Evolutionary conservation across 2,329 filamentous ascomycete genomes (phyloP).

Genomic region (Trichoderma polysporum): DNA sequence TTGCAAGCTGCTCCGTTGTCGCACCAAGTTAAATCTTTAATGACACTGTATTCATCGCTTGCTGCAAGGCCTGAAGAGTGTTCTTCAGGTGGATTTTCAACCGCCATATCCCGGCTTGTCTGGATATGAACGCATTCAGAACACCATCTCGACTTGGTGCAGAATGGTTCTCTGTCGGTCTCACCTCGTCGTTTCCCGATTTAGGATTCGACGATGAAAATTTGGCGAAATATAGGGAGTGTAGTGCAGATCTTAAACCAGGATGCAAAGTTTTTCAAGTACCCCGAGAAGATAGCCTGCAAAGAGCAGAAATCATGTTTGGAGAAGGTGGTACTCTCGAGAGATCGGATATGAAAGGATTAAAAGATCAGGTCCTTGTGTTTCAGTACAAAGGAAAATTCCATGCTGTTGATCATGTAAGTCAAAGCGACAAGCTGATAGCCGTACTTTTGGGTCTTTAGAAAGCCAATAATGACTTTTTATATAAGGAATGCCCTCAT

Average conservation of each 20-base stretch:
- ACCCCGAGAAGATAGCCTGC: slow-evolving; percentile 40
- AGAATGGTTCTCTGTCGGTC: slow-evolving; percentile 56
- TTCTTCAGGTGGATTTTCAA: neutral
- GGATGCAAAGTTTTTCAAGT: slow-evolving; percentile 61
- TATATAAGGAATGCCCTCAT: slow-evolving; percentile 62
- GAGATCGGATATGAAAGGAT: slow-evolving; percentile 32
- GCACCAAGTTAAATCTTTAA: neutral
- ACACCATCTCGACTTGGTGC: slow-evolving; percentile 21
- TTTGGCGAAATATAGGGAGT: slow-evolving; percentile 40
- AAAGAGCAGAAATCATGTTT: slow-evolving; percentile 39
- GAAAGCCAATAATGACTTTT: neutral
- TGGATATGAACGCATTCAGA: slow-evolving; percentile 29
- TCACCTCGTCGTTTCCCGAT: slow-evolving; percentile 55
- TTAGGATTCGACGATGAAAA: slow-evolving; percentile 42
- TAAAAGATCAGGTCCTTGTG: slow-evolving; percentile 63
- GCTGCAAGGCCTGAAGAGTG: neutral
- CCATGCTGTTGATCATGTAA: slow-evolving; percentile 68
- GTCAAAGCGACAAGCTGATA: slow-evolving; percentile 25
- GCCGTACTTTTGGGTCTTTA: neutral
- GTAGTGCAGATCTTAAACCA: slow-evolving; percentile 41
- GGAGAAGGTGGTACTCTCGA: slow-evolving; percentile 34
- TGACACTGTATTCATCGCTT: neutral
- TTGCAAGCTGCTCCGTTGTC: neutral
- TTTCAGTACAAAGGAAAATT: slow-evolving; percentile 63
- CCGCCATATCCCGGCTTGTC: neutral